A percentile compares a stretch with the other conserved stretches of the same genome.
Conservation (phyloP, 2,329 filamentous ascomycete species). For the Exophiala dermatitidis region DNA sequence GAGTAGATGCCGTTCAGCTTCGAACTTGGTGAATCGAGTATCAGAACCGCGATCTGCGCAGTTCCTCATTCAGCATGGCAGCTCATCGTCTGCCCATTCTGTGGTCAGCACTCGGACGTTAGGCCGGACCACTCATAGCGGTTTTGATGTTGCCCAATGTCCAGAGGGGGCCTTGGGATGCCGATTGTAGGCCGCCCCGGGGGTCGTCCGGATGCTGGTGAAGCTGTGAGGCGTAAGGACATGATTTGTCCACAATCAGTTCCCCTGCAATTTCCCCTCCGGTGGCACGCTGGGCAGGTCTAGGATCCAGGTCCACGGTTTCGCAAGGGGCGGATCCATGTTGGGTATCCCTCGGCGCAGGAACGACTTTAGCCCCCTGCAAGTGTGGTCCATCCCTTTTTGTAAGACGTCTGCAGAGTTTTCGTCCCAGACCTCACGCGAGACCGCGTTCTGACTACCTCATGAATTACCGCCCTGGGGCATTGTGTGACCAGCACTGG, state of each 20-base stretch:
- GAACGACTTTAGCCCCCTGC: constrained; percentile 6
- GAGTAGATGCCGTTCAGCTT: no score
- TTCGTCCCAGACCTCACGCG: not conserved
- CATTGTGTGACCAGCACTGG: not conserved
- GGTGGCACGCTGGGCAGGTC: not conserved
- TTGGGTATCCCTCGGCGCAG: constrained; percentile 5
- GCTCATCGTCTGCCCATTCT: no score
- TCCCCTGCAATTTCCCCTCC: constrained; percentile 5
- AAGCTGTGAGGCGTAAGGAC: not conserved
- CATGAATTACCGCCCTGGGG: not conserved
- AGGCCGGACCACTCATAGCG: no score
- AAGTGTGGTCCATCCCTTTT: constrained; percentile 3
- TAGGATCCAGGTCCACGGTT: not conserved
- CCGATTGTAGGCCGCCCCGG: not conserved
- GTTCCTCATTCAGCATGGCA: no score
- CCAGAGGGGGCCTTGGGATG: not conserved
- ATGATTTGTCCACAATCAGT: not conserved
- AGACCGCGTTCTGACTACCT: not conserved
- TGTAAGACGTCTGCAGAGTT: constrained; percentile 5
- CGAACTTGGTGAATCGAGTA: no score
- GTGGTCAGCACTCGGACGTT: no score
- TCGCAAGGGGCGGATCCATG: not conserved
- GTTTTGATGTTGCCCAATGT: no score
- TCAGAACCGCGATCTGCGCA: no score
- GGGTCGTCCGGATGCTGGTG: not conserved